Evolutionary conservation across 306 rosid genomes (phyloP), one percentile per base, ranked within the genome.

Genomic region (Neltuma alba): DNA sequence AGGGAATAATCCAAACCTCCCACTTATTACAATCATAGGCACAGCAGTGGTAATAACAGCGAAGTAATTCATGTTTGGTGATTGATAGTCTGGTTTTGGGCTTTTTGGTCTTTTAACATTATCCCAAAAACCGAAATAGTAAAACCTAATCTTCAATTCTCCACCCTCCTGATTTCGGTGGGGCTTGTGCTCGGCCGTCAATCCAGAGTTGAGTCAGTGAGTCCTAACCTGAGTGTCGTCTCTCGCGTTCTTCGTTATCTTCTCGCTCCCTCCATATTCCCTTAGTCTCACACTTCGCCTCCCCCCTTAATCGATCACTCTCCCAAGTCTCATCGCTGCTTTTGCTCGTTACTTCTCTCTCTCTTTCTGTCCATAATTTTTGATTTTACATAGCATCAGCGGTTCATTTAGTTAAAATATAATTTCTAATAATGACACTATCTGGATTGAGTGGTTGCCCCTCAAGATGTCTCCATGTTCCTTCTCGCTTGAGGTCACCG

Each of bases 371-470:
- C 69, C 47, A 75, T 79, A 74, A 72, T 57, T 52, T 33, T 54
- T n/a, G 3, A 2, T 9, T n/a, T 54, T 20, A 7, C 14, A 54
- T 21, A n/a, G 5, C 61, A 21, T 21, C 61, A 57, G 21, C 61
- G 11, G 13, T 21, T 21, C 14, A 9, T 21, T 54, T 54, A 7
- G 61, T 54, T 54, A 9, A 21, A 21, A 52, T 21, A n/a, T 70
- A 18, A 70, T 80, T 55, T 27, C 48, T 55, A 66, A 80, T 31
- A 74, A 95, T 92, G 98, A 61, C 83, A 70, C 71, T 84, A 18
- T 85, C 89, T 60, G 96, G 98, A 63, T 75, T 93, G 61, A 54
- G 61, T 54, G 87, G 85, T 34, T 76, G 82, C 55, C 88, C 96
- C 38, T 86, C 92, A 74, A 90, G 88, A 84, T 91, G 90, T 79